Evolutionary conservation across 1,284 basidiomycete species (phyloP).

Genomic region (Microstroma glucosiphilum): DNA sequence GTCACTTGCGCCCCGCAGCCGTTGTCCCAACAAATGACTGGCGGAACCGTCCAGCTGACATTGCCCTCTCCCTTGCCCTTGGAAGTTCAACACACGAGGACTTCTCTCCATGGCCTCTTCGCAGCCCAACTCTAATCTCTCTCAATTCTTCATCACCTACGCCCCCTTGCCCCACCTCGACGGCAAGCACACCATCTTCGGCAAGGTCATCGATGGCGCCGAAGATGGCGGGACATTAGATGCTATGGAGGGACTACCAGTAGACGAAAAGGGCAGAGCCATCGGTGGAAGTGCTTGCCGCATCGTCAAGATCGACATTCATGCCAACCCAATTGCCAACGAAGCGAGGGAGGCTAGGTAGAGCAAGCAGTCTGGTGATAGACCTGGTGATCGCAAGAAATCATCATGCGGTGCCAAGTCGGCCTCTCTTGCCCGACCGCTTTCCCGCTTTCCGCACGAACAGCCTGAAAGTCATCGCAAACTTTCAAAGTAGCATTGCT

Average conservation of each 20-base stretch:
- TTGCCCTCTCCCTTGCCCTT: neutral
- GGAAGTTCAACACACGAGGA: conserved; percentile 5
- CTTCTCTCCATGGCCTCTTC: conserved; percentile 8
- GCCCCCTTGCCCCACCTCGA: conserved; percentile 43
- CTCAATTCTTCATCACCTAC: conserved; percentile 47
- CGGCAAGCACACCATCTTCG: conserved; percentile 46
- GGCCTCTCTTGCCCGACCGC: too few species aligned
- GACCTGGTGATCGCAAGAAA: too few species aligned
- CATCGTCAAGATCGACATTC: conserved; percentile 76
- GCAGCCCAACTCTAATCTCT: neutral
- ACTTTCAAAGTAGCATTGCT: too few species aligned
- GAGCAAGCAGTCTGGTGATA: too few species aligned
- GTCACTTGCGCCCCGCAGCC: too few species aligned
- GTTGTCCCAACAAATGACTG: too few species aligned
- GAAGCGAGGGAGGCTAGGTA: conserved; percentile 17
- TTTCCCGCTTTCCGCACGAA: too few species aligned
- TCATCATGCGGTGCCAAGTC: too few species aligned
- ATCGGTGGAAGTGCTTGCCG: conserved; percentile 66
- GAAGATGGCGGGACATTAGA: conserved; percentile 39
- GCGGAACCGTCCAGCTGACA: neutral
- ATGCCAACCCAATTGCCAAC: conserved; percentile 88
- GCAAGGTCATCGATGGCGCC: conserved; percentile 44
- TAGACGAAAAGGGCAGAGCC: conserved; percentile 83
- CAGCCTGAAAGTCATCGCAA: too few species aligned
- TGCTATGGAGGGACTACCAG: conserved; percentile 68